Base-by-base conservation (phyloP, 2,329 filamentous ascomycete species). In the Alternaria hordeiaustralica region DNA sequence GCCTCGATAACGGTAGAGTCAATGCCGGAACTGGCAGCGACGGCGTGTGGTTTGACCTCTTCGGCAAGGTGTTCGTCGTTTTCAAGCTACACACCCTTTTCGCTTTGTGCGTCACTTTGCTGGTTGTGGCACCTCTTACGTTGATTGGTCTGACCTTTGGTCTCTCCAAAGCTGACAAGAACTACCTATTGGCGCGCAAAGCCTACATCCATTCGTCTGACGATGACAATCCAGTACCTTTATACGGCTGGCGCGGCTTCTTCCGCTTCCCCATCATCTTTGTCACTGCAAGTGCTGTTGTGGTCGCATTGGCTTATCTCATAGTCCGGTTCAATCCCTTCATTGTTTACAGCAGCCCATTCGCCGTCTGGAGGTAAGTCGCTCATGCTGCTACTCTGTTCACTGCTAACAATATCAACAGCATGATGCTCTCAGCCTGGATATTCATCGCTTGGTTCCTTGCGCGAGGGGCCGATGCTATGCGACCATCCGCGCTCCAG, bases 21-120 rank as follows among this genome's bases (percentile, higher is more conserved):
- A 85, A 87, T 66, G 91, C 90, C 65, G 91, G 92, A 10, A 84
- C 82, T 36, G 89, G 89, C 6, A 89, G 86, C 15, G 84, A 88
- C 63, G 92, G 90, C 28, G 93, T 98, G 13, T 99, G 94, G 93
- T 98, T 98, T 75, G 96, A 98, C 75, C 81, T 98, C 8, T 95
- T 97, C 68, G 96, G 95, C 46, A 87, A 85, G 59, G 85, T 85
- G 2, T 94, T 97, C 78, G 92, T 91, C 15, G 85, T 97, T 3
- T 92, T 97, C 75, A 86, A 87, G 50, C 85, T 97, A 43, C 88
- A 92, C 66, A 94, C 92, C 8, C 86, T 98, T 61, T 98, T 98
- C 80, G 94, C 93, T 4, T 89, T 96, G 81, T 94, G 93, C 6
- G 86, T 98, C 26, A 92, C 92, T 1, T 81, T 98, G 12, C 87